Percentiles rank a stretch among this genome's conserved stretches.
phyloP scores from a whole-genome alignment of 495 filamentous ascomycete genomes.

The Talaromyces thailandensis region DNA sequence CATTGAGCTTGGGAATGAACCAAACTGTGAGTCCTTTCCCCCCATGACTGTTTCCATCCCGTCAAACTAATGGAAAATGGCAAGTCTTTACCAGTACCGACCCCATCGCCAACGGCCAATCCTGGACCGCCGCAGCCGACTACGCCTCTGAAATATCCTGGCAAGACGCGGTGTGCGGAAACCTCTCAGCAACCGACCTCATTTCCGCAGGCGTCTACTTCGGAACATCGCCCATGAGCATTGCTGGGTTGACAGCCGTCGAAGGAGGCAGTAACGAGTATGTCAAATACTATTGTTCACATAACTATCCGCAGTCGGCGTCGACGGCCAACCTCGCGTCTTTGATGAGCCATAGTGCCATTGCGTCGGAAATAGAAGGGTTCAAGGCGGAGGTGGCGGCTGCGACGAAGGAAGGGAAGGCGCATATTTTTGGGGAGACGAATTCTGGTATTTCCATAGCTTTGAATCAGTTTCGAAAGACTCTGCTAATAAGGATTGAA shows the following conservation, averaged over 20 bases:
- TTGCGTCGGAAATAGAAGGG: conserved; percentile 33
- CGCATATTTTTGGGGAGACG: conserved; percentile 51
- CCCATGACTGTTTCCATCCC: not conserved
- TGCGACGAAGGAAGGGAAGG: conserved; percentile 32
- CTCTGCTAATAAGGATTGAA: conserved; percentile 8
- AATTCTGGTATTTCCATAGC: conserved; percentile 39
- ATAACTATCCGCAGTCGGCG: conserved; percentile 51
- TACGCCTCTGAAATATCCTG: conserved; percentile 45
- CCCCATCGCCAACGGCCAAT: conserved; percentile 39
- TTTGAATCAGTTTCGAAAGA: too few species aligned
- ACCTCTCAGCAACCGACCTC: conserved; percentile 31
- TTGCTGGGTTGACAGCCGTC: conserved; percentile 36
- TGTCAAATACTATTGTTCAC: conserved; percentile 46
- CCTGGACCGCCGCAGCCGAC: conserved; percentile 46
- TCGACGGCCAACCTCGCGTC: conserved; percentile 21
- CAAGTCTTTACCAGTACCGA: conserved; percentile 17
- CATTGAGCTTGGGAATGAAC: conserved; percentile 55
- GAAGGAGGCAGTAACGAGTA: conserved; percentile 40
- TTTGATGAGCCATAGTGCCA: conserved; percentile 45
- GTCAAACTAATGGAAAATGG: too few species aligned
- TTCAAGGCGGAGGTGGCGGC: conserved; percentile 44
- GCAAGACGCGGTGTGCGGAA: conserved; percentile 41
- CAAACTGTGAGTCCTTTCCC: conserved; percentile 37
- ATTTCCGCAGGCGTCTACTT: conserved; percentile 53
- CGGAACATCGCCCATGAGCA: conserved; percentile 40